These are phyloP conservation scores for Colletotrichum liaoningense DNA, from an alignment of 2,329 filamentous ascomycete species.

Conservation along the genomic window DNA sequence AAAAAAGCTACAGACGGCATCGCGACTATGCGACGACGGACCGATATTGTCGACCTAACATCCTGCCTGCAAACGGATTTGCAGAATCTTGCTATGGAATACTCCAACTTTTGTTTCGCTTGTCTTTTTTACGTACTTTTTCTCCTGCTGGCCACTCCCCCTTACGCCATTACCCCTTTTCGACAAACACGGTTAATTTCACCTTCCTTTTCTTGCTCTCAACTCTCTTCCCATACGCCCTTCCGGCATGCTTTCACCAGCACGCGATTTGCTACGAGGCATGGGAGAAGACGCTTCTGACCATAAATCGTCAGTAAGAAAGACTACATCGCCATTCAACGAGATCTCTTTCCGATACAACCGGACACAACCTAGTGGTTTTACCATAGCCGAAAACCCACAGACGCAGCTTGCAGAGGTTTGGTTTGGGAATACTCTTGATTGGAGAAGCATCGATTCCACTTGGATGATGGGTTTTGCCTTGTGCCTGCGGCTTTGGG, in stretches of 20 bases:
- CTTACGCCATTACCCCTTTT: not conserved
- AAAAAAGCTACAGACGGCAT: not conserved
- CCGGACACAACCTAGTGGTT: too few relatives aligned
- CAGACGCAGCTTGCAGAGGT: not conserved
- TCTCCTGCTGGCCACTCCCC: constrained; percentile 22
- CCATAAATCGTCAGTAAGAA: not conserved
- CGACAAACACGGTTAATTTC: not conserved
- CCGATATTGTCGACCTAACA: constrained; percentile 30
- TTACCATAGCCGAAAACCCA: not conserved
- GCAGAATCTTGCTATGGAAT: constrained; percentile 30
- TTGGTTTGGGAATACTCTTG: not conserved
- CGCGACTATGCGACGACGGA: not conserved
- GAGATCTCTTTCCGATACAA: not conserved
- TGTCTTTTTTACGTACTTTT: constrained; percentile 32
- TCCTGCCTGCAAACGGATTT: constrained; percentile 22
- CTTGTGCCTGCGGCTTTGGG: not conserved
- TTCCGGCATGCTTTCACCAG: not conserved
- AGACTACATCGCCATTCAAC: not conserved
- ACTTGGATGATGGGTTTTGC: not conserved
- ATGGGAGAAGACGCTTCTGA: not conserved
- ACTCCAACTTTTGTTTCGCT: constrained; percentile 21
- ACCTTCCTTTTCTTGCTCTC: not conserved
- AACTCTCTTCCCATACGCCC: too few relatives aligned
- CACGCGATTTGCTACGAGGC: not conserved
- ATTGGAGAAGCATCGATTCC: not conserved